Evolutionary conservation across 108 stramenopile genomes (phyloP).

Genomic region (Epipyxis sp.): DNA sequence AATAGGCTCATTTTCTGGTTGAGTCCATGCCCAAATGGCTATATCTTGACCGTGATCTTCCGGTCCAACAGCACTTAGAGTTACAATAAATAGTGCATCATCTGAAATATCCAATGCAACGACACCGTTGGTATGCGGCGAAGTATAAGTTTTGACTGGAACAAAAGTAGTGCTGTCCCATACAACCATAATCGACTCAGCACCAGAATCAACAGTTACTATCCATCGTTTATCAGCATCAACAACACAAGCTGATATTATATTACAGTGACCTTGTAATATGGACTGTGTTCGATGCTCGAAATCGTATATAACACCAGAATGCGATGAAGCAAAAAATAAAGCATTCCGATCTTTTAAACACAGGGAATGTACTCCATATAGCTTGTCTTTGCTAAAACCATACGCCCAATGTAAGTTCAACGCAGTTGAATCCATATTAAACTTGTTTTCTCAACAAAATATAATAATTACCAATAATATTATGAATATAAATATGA

Average conservation of each 20-base stretch:
- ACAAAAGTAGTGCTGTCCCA: slow-evolving; percentile 54
- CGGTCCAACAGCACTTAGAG: slow-evolving; percentile 25
- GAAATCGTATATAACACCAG: slow-evolving; percentile 59
- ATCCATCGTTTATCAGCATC: slow-evolving; percentile 60
- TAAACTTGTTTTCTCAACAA: no score
- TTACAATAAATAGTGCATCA: slow-evolving; percentile 47
- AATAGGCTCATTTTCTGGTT: slow-evolving; percentile 29
- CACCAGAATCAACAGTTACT: slow-evolving; percentile 57
- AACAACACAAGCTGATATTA: slow-evolving; percentile 46
- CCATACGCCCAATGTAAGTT: slow-evolving; percentile 59
- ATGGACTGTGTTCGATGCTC: slow-evolving; percentile 52
- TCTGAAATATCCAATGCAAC: slow-evolving; percentile 47
- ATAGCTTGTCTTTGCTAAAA: slow-evolving; percentile 51
- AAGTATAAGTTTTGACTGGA: slow-evolving; percentile 43
- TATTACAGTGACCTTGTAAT: slow-evolving; percentile 62
- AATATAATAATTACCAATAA: no score
- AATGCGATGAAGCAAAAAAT: slow-evolving; percentile 54
- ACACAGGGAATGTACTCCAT: slow-evolving; percentile 48
- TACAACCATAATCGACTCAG: slow-evolving; percentile 58
- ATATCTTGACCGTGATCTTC: slow-evolving; percentile 40
- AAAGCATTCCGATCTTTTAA: slow-evolving; percentile 43
- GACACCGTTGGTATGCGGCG: slow-evolving; percentile 48
- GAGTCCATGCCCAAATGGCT: slow-evolving; percentile 58
- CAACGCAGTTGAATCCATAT: no score
- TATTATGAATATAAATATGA: no score